Conservation (phyloP, 1,139 yeast genomes). For the Saccharomyces hybrid region DNA sequence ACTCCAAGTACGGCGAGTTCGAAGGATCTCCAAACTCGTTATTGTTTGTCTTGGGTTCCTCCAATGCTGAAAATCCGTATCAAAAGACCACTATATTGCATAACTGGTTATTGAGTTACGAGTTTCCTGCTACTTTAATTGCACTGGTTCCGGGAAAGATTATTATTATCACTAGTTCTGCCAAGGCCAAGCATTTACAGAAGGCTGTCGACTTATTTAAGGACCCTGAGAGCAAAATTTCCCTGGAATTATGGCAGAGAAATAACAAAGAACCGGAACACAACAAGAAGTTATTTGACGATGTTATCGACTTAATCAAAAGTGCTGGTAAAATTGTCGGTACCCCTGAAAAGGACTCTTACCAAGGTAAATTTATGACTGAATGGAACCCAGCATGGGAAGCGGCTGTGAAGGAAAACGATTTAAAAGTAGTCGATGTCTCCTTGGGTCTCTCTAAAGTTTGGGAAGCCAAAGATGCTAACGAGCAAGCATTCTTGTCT, state of each 20-base stretch:
- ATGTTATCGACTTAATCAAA: slow-evolving; percentile 47
- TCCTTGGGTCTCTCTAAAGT: slow-evolving; percentile 47
- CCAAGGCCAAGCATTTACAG: slow-evolving; percentile 76
- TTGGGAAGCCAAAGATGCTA: slow-evolving; percentile 73
- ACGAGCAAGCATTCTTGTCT: slow-evolving; percentile 58
- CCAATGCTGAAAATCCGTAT: slow-evolving; percentile 83
- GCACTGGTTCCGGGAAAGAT: slow-evolving; percentile 56
- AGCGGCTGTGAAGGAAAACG: slow-evolving; percentile 32
- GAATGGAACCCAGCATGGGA: slow-evolving; percentile 67
- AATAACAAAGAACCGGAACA: slow-evolving; percentile 69
- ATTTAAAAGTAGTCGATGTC: slow-evolving; percentile 49
- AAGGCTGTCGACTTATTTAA: slow-evolving; percentile 23
- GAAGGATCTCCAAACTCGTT: slow-evolving; percentile 46
- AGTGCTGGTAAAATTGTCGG: slow-evolving; percentile 47
- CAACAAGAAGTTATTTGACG: slow-evolving; percentile 57
- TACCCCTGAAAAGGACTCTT: slow-evolving; percentile 59
- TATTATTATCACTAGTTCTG: slow-evolving; percentile 68
- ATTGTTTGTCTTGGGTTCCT: slow-evolving; percentile 69
- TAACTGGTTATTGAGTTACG: slow-evolving; percentile 90
- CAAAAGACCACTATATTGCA: slow-evolving; percentile 83
- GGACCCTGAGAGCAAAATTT: slow-evolving; percentile 25
- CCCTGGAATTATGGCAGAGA: slow-evolving; percentile 66
- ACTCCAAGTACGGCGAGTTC: slow-evolving; percentile 33
- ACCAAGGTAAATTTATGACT: slow-evolving; percentile 72
- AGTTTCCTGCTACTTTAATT: slow-evolving; percentile 83